These are phyloP conservation scores for Pythium utonaiense DNA, from an alignment of 352 stramenopile genomes.

Conservation along the genomic window DNA sequence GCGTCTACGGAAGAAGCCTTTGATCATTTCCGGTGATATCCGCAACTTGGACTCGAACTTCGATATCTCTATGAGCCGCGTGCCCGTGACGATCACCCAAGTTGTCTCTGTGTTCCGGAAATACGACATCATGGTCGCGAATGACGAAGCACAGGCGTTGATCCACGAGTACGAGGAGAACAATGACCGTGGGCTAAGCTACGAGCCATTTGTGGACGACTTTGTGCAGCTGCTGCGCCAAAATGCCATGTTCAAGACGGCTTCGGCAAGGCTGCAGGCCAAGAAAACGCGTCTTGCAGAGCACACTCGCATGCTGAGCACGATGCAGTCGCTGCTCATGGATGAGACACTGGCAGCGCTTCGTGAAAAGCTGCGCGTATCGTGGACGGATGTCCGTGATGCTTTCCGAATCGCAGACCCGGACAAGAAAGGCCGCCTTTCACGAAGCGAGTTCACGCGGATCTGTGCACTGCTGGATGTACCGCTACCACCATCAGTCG, in stretches of 20 bases:
- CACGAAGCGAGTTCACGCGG: constrained; percentile 35
- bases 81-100: constrained; percentile 38
- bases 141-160: constrained; percentile 53
- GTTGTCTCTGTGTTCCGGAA: constrained; percentile 44
- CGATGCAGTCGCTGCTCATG: constrained; percentile 41
- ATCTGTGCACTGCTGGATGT: constrained; percentile 37
- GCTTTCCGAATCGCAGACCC: constrained; percentile 42
- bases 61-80: constrained; percentile 41
- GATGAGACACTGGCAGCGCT: constrained; percentile 47
- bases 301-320: constrained; percentile 44
- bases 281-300: constrained; percentile 60
- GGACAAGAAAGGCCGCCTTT: constrained; percentile 31
- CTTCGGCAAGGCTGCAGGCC: constrained; percentile 33
- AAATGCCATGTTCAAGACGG: constrained; percentile 32
- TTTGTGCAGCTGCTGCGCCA: constrained; percentile 47
- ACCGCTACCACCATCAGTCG: constrained; percentile 24
- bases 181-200: constrained; percentile 54
- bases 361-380: constrained; percentile 39
- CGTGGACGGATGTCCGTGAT: constrained; percentile 53
- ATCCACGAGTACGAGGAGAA: constrained; percentile 77
- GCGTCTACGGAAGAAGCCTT: constrained; percentile 46
- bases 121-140: constrained; percentile 46
- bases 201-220: constrained; percentile 62
- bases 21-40: constrained; percentile 67
- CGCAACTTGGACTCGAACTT: constrained; percentile 74